Evolutionary conservation across 306 rosid genomes (phyloP).

Genomic region (Aeschynomene evenia): DNA sequence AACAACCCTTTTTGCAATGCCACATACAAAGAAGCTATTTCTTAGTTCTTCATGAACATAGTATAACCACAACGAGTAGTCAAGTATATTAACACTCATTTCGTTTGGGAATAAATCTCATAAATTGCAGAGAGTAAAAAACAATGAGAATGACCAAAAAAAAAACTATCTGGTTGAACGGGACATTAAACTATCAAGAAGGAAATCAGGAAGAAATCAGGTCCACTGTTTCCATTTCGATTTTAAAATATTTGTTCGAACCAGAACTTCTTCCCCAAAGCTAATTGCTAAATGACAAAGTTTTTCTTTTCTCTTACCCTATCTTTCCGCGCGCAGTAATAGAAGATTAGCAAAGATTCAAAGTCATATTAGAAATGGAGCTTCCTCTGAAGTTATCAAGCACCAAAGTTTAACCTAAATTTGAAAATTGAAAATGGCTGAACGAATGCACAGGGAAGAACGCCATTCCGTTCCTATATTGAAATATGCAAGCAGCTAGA

Average conservation of each 20-base stretch:
- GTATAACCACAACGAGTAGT: not conserved
- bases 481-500: constrained; percentile 14
- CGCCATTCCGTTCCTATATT: constrained; percentile 4
- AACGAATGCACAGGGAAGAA: constrained; percentile 18
- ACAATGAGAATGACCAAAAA: constrained; percentile 1
- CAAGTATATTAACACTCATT: not conserved
- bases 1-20: constrained; percentile 13
- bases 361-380: not conserved
- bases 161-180: not conserved
- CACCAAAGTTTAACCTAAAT: constrained; percentile 32
- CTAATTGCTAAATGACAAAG: constrained; percentile 11
- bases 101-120: not conserved
- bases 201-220: not conserved
- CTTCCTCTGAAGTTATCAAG: not conserved
- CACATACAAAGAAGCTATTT: not conserved
- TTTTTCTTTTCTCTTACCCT: not conserved
- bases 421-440: not conserved
- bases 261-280: not conserved
- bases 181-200: not conserved
- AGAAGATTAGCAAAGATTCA: constrained; percentile 1
- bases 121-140: not conserved
- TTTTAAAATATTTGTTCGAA: not conserved
- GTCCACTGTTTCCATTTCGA: constrained; percentile 6
- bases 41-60: not conserved
- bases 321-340: not conserved